Evolutionary conservation across 2,329 filamentous ascomycete genomes (phyloP), one percentile per base, ranked within the genome.

Genomic region (Periconia macrospinosa): DNA sequence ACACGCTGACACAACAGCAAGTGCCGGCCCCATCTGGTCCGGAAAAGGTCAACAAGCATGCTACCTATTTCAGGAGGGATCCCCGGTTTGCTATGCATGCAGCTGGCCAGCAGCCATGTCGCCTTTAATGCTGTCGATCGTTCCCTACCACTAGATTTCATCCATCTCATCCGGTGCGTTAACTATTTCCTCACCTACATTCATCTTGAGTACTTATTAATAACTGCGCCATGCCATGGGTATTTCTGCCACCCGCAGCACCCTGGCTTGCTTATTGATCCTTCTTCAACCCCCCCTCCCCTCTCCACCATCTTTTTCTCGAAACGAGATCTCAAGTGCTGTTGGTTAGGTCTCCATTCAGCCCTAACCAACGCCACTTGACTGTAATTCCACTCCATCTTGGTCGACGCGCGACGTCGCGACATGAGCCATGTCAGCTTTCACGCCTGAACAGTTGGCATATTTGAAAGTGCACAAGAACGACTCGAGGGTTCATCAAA

Each of bases 371-470:
- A 56, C 54, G 58, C 54, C 57, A 57, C 53, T 37, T 37, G 33
- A 13, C 33, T 37, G 11, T n/a, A n/a, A 14, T 6, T 13, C 33
- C 33, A 37, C 52, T 45, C 52, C 54, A 53, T 14, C 47, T 42
- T 43, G 41, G 27, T 27, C 35, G 30, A 18, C 41, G 14, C 2
- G 48, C 47, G 30, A 20, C 17, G 23, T 45, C 49, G 35, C 48
- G 37, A 8, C 23, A 54, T 61, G 59, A 58, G 44, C 52, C 45
- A 60, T 61, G 49, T 66, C 65, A 46, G 61, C 62, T 9, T 70
- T 70, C 47, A 62, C 66, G 17, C 66, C 66, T 45, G 63, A 61
- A 44, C 50, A 70, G 50, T 47, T 69, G 53, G 67, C 63, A 40
- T 69, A 68, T 47, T 50, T 69, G 27, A 56, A 65, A 51, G 66